These are phyloP conservation scores for Dendrothele bispora DNA, from an alignment of 768 basidiomycete species.

Conservation along the genomic window DNA sequence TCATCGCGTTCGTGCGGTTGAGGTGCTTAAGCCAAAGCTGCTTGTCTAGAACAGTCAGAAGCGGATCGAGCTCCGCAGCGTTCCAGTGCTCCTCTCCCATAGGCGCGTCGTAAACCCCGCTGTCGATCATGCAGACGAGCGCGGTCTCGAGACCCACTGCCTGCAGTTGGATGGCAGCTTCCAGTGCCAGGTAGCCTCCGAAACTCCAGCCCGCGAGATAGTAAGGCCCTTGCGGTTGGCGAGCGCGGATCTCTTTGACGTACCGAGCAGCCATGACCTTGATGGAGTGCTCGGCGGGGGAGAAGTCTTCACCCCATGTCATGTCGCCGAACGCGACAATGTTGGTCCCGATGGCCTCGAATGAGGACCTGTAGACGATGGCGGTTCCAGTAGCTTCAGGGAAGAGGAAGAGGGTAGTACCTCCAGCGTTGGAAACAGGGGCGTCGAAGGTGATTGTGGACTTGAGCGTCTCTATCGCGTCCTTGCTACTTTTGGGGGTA, in stretches of 20 bases:
- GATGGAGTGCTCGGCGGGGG: neutral
- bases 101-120: neutral
- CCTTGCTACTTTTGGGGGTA: neutral
- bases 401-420: neutral
- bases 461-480: neutral
- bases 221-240: neutral
- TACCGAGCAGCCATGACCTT: neutral
- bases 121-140: neutral
- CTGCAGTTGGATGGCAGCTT: neutral
- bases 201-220: conserved; percentile 1
- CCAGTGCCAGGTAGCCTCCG: neutral
- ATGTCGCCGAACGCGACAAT: neutral
- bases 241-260: neutral
- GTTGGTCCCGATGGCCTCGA: neutral
- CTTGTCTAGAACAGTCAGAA: neutral
- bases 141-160: neutral
- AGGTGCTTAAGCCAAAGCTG: neutral
- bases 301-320: neutral
- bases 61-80: neutral
- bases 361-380: neutral
- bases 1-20: neutral
- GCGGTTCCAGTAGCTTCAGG: neutral
- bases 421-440: neutral
- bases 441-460: neutral
- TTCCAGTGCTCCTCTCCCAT: neutral